These are phyloP conservation scores for Mycena rosella DNA, from an alignment of 768 basidiomycete genomes.

Conservation along the genomic window DNA sequence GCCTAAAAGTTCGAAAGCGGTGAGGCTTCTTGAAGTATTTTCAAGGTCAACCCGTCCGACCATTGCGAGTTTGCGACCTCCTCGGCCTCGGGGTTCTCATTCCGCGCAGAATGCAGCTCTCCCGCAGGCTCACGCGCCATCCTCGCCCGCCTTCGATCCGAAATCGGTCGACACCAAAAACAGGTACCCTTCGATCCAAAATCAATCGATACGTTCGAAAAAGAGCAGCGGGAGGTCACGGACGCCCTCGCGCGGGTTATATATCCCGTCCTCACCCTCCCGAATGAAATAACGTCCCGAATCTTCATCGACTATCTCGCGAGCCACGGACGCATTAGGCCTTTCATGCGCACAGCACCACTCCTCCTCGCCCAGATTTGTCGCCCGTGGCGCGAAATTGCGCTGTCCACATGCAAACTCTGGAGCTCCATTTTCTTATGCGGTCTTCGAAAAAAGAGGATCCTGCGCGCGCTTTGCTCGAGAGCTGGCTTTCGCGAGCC, in stretches of 20 bases:
- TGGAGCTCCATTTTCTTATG: slow-evolving; percentile 7
- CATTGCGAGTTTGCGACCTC: too few species aligned
- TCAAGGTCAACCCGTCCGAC: too few species aligned
- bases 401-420: slow-evolving; percentile 4
- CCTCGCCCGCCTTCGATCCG: neutral
- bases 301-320: slow-evolving; percentile 18
- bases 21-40: too few species aligned
- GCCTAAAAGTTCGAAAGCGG: too few species aligned
- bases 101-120: too few species aligned
- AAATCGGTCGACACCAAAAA: neutral
- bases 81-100: too few species aligned
- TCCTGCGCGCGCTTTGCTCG: neutral
- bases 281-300: slow-evolving; percentile 10
- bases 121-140: too few species aligned
- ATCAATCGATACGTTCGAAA: neutral
- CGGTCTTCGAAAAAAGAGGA: neutral
- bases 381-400: neutral
- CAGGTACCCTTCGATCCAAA: too few species aligned
- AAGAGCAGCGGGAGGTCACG: neutral
- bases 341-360: neutral
- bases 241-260: neutral
- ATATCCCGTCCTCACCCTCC: slow-evolving; percentile 1
- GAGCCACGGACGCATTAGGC: neutral
- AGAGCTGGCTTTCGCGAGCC: neutral
- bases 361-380: slow-evolving; percentile 15